phyloP scores from a whole-genome alignment of 2,329 filamentous ascomycete species.

The Sporothrix euskadiensis region DNA sequence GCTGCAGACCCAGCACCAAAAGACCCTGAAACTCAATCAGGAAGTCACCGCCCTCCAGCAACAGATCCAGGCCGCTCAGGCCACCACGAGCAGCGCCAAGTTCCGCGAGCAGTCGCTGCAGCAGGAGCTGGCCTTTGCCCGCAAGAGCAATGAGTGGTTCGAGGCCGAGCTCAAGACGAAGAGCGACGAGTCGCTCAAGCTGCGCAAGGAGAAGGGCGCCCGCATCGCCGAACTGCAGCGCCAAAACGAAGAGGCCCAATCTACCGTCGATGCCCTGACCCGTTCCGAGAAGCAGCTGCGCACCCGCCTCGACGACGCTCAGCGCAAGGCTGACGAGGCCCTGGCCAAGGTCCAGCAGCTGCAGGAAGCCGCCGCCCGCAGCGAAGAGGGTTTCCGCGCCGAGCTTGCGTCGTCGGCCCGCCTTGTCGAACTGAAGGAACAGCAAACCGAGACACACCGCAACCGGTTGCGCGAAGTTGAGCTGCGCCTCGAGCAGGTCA shows the following conservation, averaged over 20 bases:
- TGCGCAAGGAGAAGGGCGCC: slow-evolving; percentile 90
- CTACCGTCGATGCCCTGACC: slow-evolving; percentile 73
- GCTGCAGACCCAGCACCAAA: slow-evolving; percentile 83
- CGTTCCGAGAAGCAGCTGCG: slow-evolving; percentile 79
- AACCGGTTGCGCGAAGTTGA: slow-evolving; percentile 71
- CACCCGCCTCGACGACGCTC: slow-evolving; percentile 77
- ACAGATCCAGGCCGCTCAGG: slow-evolving; percentile 77
- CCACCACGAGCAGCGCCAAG: slow-evolving; percentile 75
- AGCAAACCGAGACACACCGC: slow-evolving; percentile 71
- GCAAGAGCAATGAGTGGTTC: slow-evolving; percentile 90
- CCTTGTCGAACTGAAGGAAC: slow-evolving; percentile 77
- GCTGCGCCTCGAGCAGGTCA: slow-evolving; percentile 60
- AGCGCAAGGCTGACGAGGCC: slow-evolving; percentile 82
- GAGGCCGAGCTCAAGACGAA: slow-evolving; percentile 91
- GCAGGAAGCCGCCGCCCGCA: slow-evolving; percentile 76
- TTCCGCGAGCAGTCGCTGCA: slow-evolving; percentile 88
- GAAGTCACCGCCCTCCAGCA: slow-evolving; percentile 82
- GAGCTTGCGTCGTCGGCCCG: slow-evolving; percentile 80
- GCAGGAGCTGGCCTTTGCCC: slow-evolving; percentile 85
- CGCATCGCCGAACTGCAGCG: slow-evolving; percentile 86
- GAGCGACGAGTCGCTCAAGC: slow-evolving; percentile 80
- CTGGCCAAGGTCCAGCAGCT: slow-evolving; percentile 80
- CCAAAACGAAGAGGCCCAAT: slow-evolving; percentile 79
- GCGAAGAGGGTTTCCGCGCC: slow-evolving; percentile 82
- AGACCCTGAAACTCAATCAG: slow-evolving; percentile 78